Base-by-base conservation (phyloP, 208 protist species). In the Trypanosoma avium region DNA sequence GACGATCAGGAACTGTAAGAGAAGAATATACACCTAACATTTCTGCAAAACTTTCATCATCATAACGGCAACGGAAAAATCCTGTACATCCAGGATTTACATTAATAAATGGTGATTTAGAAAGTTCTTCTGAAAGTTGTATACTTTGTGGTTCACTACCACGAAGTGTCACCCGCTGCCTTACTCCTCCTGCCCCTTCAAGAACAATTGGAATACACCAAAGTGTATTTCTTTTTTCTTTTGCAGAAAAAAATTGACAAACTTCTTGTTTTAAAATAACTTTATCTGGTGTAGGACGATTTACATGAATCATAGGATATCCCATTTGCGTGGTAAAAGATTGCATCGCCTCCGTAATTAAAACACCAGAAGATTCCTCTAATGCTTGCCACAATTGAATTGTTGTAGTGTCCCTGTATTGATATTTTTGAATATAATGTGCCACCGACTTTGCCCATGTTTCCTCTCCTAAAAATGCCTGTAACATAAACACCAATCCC, bases 371-470 rank as follows among this genome's bases (percentile, higher is more conserved):
- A 3, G 80, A 47, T 61, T 97, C 84, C 65, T 92, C 82, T 4
- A 98, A 67, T 12, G 94, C 88, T 55, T 86, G 76, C 97, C 97
- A 99, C n/a, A 99, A 75, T 78, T 99, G 94, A 57, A 90, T 76
- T 30, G 97, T 98, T 49, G 78, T 82, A 15, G 97, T 97, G 59
- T 97, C 98, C 27, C 70, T 62, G 73, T 94, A 99, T 22, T 66
- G 67, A 72, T 97, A 88, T 64, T 87, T 90, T 29, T 88, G 82
- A 32, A 99, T 90, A 83, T 99, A 99, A 56, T 87, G 69, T 2
- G 77, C 79, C 35, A 98, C 69, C 40, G 93, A 94, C 21, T 89
- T 57, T 19, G 76, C 73, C 82, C 98, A 98, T 50, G 80, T 82
- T 5, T 88, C 77, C 19, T 83, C 67, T 27, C 97, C 97, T 3